Base-by-base conservation (phyloP, 116 monocot species). In the Iris pallida region DNA sequence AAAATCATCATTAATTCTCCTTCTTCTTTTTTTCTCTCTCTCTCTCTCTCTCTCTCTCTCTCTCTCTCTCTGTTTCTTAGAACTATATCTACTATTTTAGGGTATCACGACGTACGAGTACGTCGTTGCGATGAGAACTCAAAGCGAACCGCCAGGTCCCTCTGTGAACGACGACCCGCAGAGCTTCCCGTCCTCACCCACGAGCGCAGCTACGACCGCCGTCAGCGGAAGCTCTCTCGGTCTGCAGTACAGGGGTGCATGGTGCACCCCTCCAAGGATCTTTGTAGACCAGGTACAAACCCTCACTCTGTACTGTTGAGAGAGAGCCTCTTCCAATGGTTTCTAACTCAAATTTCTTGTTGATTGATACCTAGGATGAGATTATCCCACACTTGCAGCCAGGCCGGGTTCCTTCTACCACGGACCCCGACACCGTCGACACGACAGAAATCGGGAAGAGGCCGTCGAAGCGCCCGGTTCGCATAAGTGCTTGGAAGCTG, bases 31-130 rank as follows among this genome's bases (percentile, higher is more conserved):
- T n/a, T n/a, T n/a, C n/a, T n/a, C n/a, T n/a, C n/a, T n/a, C n/a
- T n/a, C n/a, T n/a, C n/a, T n/a, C n/a, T n/a, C n/a, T n/a, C n/a
- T n/a, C n/a, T n/a, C n/a, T n/a, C n/a, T n/a, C n/a, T n/a, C n/a
- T n/a, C n/a, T n/a, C n/a, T 17, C 4, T 51, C 46, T 46, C 9
- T 63, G 1, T 63, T 65, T 49, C 9, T 49, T 1, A 0, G 15
- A 17, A 8, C 5, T n/a, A n/a, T n/a, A n/a, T 30, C 30, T 30
- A 30, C 30, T 51, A 51, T 47, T 61, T 2, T 61, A 93, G 93
- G 93, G 93, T 17, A 93, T 93, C 43, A 89, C 93, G 42, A 93
- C 93, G 0, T 93, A 93, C 71, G 93, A 93, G 68, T 93, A 84
- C 60, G 84, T 93, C 12, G 84, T 93, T 14, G 93, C 93, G 47